Evolutionary conservation across 139 green algal genomes (phyloP), one percentile per base, ranked within the genome.

Genomic region (Chlamydomonas incerta): DNA sequence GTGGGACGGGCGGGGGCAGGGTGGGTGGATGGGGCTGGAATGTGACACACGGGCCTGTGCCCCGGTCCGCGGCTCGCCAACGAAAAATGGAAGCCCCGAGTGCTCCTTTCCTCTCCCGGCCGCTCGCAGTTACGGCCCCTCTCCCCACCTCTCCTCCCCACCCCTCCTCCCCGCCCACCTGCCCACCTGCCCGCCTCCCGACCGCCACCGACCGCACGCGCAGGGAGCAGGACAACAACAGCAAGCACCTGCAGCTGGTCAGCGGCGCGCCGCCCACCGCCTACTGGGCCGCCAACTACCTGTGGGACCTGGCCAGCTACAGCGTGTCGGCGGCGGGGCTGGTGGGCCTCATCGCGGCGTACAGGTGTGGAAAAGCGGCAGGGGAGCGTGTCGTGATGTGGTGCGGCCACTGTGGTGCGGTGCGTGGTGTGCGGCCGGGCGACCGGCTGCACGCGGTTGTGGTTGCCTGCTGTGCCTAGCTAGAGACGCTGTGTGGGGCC

Each of bases 211-310:
- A 15, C 60, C 60, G 31, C 60, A n/a, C 60, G 17, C 60, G 2
- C 72, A 90, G 92, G 72, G 94, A 96, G 90, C 83, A 88, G 10
- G 87, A 90, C 35, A 92, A 82, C 79, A 82, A 89, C 85, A 88
- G 73, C 86, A 95, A 95, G 90, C 84, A 92, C 85, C 55, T 95
- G 60, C 90, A 95, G 90, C 66, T 93, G 35, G 84, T 97, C 13
- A 88, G 87, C 18, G 94, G 94, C 6, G 91, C 91, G 3, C 81
- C 88, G 2, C 60, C 89, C 6, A 82, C 85, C 24, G 89, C 91
- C 46, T 96, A 93, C 86, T 97, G 94, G 94, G 66, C 80, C 21
- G 75, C 94, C 68, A 94, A 92, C 70, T 93, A 91, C 60, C 20
- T 73, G 0, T 95, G 90, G 81, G 94, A 96, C 81, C 33, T 92